Conservation (phyloP, 495 filamentous ascomycete species). For the Tuber indicum region DNA sequence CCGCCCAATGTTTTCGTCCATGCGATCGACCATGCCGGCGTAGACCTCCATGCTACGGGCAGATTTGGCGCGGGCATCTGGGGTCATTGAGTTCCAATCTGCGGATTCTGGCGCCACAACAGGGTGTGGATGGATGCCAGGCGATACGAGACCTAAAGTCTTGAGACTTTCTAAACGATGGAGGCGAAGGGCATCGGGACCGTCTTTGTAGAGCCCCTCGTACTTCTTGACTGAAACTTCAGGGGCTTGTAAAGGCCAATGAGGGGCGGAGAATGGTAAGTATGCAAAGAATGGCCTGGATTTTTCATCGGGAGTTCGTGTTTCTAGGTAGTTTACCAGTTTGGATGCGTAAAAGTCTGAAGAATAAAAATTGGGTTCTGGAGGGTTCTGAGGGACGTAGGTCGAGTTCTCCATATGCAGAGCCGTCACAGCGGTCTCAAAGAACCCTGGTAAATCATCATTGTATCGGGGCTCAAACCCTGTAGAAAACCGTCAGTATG, state of each 20-base stretch:
- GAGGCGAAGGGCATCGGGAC: slow-evolving; percentile 51
- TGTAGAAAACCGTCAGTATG: slow-evolving; percentile 26
- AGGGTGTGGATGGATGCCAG: slow-evolving; percentile 51
- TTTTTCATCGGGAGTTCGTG: slow-evolving; percentile 49
- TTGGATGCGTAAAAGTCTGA: slow-evolving; percentile 52
- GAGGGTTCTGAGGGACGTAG: slow-evolving; percentile 45
- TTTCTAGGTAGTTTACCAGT: slow-evolving; percentile 51
- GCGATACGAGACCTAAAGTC: slow-evolving; percentile 49
- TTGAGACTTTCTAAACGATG: slow-evolving; percentile 51
- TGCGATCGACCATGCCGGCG: slow-evolving; percentile 59
- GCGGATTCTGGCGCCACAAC: slow-evolving; percentile 53
- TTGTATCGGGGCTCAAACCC: slow-evolving; percentile 42
- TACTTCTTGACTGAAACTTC: slow-evolving; percentile 51
- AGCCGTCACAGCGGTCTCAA: slow-evolving; percentile 51
- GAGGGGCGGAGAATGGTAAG: slow-evolving; percentile 55
- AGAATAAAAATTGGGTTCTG: slow-evolving; percentile 51
- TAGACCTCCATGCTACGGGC: slow-evolving; percentile 56
- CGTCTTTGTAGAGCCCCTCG: slow-evolving; percentile 53
- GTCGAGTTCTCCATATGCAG: slow-evolving; percentile 57
- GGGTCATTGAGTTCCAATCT: slow-evolving; percentile 50
- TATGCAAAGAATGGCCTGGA: slow-evolving; percentile 57
- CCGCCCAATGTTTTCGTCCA: slow-evolving; percentile 57
- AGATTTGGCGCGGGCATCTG: slow-evolving; percentile 51
- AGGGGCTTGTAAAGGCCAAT: slow-evolving; percentile 58
- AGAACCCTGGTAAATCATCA: slow-evolving; percentile 48